Base-by-base conservation (phyloP, 345 rosid species). In the Jatropha curcas region DNA sequence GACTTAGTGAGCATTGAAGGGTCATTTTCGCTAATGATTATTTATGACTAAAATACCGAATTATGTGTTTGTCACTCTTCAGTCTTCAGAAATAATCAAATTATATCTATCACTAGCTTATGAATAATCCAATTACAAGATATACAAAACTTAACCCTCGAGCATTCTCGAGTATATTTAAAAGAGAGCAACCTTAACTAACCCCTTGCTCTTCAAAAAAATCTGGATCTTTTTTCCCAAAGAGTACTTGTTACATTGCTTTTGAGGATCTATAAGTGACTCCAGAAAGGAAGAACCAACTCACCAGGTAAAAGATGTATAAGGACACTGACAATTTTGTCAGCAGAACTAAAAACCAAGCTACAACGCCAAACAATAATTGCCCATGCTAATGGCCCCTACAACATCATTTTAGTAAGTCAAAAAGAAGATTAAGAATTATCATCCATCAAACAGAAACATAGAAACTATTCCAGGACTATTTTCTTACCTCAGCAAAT, bases 371-470 rank as follows among this genome's bases (percentile, higher is more conserved):
- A 94, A 48, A 94, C 92, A 65, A 94, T 90, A 63, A 94, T 73
- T 17, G 98, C 98, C 98, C 97, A 94, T 8, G 95, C 98, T 76
- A 94, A 78, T 20, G 98, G 98, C 67, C 98, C 98, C 98, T 94
- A 55, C 66, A 81, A 60, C 25, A 73, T 74, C 69, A 84, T 66
- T 60, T 63, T 73, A 10, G 75, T 33, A 19, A 22, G 16, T 71
- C 22, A 39, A 72, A 35, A 72, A 62, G 60, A 59, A 37, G 45
- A 79, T n/a, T 25, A 37, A 31, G 50, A 7, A 7, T 37, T 65
- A 60, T 27, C 72, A 45, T 60, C 70, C 68, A 71, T 72, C 60
- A 67, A 55, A 20, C 45, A 28, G 41, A 73, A 70, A 41, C n/a
- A 39, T 31, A 37, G 27, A 51, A 68, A 33, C 8, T 51, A 31